phyloP scores from a whole-genome alignment of 1,139 yeast species.

The Pichia norvegensis region DNA sequence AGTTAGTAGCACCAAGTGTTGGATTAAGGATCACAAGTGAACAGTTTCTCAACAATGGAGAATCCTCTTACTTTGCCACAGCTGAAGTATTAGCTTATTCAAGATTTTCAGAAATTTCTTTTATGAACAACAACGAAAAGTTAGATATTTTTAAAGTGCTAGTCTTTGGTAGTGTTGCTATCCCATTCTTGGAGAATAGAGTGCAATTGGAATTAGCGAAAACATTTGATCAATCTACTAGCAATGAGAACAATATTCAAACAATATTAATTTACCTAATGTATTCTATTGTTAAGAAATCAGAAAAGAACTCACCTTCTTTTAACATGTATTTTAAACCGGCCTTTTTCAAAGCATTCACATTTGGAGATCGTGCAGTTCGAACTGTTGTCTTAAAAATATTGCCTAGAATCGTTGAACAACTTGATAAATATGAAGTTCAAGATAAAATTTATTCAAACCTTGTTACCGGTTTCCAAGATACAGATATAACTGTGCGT shows the following conservation, averaged over 20 bases:
- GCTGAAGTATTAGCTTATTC: conserved; percentile 40
- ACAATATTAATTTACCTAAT: conserved; percentile 42
- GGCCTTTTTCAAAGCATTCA: conserved; percentile 52
- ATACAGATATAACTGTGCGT: conserved; percentile 71
- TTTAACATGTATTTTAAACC: conserved; percentile 46
- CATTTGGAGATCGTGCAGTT: conserved; percentile 66
- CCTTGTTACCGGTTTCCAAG: conserved; percentile 73
- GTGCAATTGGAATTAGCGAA: conserved; percentile 63
- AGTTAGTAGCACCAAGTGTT: conserved; percentile 27
- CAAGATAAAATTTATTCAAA: conserved; percentile 63
- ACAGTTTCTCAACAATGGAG: conserved; percentile 42
- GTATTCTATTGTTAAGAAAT: conserved; percentile 30
- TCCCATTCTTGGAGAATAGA: conserved; percentile 53
- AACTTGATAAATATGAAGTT: conserved; percentile 52
- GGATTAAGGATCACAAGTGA: conserved; percentile 43
- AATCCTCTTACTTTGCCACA: conserved; percentile 34
- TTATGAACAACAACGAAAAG: conserved; percentile 45
- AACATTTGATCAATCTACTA: conserved; percentile 25
- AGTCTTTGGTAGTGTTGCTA: conserved; percentile 34
- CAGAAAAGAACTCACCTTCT: conserved; percentile 20
- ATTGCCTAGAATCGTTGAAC: conserved; percentile 48
- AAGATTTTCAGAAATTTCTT: conserved; percentile 45
- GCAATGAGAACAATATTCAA: conserved; percentile 20
- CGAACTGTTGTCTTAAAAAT: conserved; percentile 62
- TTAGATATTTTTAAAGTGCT: conserved; percentile 44